Evolutionary conservation across 1,284 basidiomycete species (phyloP).

Genomic region (Gymnopus androsaceus): DNA sequence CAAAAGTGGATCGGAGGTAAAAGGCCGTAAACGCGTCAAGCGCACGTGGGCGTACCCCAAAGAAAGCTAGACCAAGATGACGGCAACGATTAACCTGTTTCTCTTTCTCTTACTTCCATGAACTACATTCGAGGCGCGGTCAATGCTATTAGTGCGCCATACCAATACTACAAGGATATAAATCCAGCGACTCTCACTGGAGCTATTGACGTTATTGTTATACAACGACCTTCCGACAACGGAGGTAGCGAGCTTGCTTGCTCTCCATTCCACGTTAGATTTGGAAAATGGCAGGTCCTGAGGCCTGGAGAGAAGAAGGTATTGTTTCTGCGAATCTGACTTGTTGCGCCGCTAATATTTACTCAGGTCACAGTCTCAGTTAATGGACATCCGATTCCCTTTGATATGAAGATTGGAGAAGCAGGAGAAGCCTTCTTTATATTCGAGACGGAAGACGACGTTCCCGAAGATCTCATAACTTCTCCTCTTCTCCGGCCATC

Average conservation of each 20-base stretch:
- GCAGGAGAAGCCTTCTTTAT: constrained; percentile 99
- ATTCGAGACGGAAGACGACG: constrained; percentile 93
- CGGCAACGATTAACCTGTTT: background rate
- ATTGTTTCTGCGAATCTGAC: constrained; percentile 16
- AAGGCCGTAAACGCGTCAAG: too few species aligned
- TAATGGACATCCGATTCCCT: constrained; percentile 83
- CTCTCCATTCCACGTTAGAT: constrained; percentile 97
- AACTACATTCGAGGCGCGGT: constrained; percentile 84
- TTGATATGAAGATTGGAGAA: constrained; percentile 98
- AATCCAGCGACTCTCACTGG: constrained; percentile 95
- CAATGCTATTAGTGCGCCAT: constrained; percentile 76
- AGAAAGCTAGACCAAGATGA: background rate
- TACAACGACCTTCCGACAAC: constrained; percentile 69
- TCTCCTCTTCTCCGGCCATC: constrained; percentile 83
- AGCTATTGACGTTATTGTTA: constrained; percentile 96
- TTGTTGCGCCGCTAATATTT: background rate
- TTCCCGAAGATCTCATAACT: constrained; percentile 92
- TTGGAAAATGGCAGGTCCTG: constrained; percentile 97
- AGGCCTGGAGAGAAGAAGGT: constrained; percentile 94
- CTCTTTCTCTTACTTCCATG: constrained; percentile 41
- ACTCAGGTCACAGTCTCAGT: constrained; percentile 78
- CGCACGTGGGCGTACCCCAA: background rate
- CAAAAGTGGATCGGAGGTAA: too few species aligned
- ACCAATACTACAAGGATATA: constrained; percentile 87
- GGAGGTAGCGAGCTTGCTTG: constrained; percentile 79